Conservation (phyloP, 257 asterid species). For the Nicotiana paniculata region DNA sequence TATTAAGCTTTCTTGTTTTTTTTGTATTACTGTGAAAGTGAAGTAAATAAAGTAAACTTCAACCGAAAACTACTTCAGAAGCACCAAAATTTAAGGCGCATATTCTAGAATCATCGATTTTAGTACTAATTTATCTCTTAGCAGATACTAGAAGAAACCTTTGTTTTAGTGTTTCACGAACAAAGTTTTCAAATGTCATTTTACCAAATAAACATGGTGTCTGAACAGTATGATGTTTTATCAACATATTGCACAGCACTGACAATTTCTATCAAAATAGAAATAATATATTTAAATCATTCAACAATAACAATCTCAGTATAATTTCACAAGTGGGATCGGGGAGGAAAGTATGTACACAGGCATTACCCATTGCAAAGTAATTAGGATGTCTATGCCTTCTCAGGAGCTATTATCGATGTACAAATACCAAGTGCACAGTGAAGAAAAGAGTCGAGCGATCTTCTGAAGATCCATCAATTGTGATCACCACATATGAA, state of each 20-base stretch:
- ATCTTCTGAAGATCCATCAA: constrained; percentile 61
- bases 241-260: not conserved
- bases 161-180: not conserved
- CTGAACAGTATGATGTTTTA: not conserved
- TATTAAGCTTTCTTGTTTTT: not conserved
- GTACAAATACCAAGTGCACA: constrained; percentile 79
- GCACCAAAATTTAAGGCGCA: not conserved
- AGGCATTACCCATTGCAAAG: not conserved
- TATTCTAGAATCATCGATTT: not conserved
- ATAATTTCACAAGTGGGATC: too few species aligned
- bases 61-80: not conserved
- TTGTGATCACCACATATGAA: constrained; percentile 81
- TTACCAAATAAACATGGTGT: not conserved
- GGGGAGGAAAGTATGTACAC: too few species aligned
- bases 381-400: not conserved
- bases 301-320: too few species aligned
- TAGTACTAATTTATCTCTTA: not conserved
- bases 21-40: not conserved
- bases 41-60: not conserved
- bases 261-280: not conserved
- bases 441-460: constrained; percentile 86
- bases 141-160: not conserved
- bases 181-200: not conserved
- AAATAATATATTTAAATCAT: not conserved
- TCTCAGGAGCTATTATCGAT: constrained; percentile 81